Percentiles rank a stretch among this genome's conserved stretches.
Evolutionary conservation across 805 yeast genomes (phyloP).

Genomic region (Starmerella gropengiesseri): DNA sequence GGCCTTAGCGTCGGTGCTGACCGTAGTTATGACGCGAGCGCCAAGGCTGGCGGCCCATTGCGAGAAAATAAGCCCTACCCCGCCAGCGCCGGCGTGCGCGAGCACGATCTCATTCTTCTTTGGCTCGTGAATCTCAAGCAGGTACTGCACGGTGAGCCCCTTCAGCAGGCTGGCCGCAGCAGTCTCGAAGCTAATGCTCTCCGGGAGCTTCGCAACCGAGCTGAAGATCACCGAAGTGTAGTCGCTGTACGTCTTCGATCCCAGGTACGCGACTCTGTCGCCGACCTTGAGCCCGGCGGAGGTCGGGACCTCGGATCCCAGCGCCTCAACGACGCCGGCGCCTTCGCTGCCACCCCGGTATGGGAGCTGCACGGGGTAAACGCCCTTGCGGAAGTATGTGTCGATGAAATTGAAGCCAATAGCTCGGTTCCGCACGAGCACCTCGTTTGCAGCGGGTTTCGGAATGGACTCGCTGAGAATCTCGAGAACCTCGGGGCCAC

Average conservation of each 20-base stretch:
- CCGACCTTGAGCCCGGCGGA: slow-evolving; percentile 45
- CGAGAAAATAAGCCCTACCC: slow-evolving; percentile 64
- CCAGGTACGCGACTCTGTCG: slow-evolving; percentile 40
- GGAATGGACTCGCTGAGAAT: slow-evolving; percentile 25
- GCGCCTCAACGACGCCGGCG: slow-evolving; percentile 40
- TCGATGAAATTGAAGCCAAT: slow-evolving; percentile 81
- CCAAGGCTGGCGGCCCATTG: slow-evolving; percentile 57
- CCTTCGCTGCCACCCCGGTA: slow-evolving; percentile 59
- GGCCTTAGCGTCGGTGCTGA: slow-evolving; percentile 67
- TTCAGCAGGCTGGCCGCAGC: slow-evolving; percentile 53
- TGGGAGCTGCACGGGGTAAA: slow-evolving; percentile 55
- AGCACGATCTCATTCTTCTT: slow-evolving; percentile 55
- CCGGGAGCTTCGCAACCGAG: slow-evolving; percentile 40
- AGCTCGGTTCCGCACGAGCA: slow-evolving; percentile 61
- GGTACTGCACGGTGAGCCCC: slow-evolving; percentile 70
- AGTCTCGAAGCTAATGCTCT: slow-evolving; percentile 37
- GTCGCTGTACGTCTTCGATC: slow-evolving; percentile 68
- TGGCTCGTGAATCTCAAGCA: slow-evolving; percentile 50
- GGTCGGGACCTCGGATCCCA: slow-evolving; percentile 36
- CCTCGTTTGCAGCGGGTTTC: slow-evolving; percentile 39
- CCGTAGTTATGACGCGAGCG: slow-evolving; percentile 75
- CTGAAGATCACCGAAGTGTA: slow-evolving; percentile 38
- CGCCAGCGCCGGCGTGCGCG: slow-evolving; percentile 93
- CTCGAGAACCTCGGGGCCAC: slow-evolving; percentile 50
- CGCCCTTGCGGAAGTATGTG: slow-evolving; percentile 67